phyloP scores from a whole-genome alignment of 2,329 filamentous ascomycete genomes.

The Aspergillus aculeatinus region DNA sequence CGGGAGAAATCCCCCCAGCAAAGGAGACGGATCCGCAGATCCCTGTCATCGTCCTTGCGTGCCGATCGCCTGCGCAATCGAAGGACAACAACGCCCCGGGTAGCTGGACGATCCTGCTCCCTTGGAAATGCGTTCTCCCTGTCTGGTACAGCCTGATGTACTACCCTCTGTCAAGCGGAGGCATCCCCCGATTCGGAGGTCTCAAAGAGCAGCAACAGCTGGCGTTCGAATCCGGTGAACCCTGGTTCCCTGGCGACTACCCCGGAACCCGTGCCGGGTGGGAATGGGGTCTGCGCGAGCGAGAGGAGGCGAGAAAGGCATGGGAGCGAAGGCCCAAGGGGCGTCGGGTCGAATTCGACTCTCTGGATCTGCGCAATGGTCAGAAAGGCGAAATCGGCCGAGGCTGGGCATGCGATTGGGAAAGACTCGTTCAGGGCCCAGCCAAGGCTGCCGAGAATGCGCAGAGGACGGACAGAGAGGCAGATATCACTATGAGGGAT shows the following conservation, averaged over 20 bases:
- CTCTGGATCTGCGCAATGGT: conserved; percentile 69
- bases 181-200: conserved; percentile 79
- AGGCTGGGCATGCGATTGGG: conserved; percentile 83
- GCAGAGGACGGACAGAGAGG: conserved; percentile 3
- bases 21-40: conserved; percentile 69
- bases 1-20: conserved; percentile 62
- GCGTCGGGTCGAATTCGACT: conserved; percentile 73
- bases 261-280: conserved; percentile 76
- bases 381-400: conserved; percentile 78
- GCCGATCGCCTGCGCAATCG: conserved; percentile 45
- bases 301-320: conserved; percentile 56
- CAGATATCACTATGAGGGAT: conserved; percentile 15
- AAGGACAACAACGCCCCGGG: conserved; percentile 57
- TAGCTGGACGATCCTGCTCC: conserved; percentile 79
- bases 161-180: conserved; percentile 74
- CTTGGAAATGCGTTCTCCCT: conserved; percentile 83
- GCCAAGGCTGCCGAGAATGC: not conserved
- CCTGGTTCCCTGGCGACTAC: conserved; percentile 86
- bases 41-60: conserved; percentile 69
- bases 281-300: conserved; percentile 71
- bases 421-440: conserved; percentile 57
- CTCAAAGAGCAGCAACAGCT: conserved; percentile 77
- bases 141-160: conserved; percentile 87
- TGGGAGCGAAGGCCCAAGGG: conserved; percentile 81
- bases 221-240: conserved; percentile 71